Evolutionary conservation across 1,139 yeast species (phyloP).

Genomic region (Suhomyces wounanorum): DNA sequence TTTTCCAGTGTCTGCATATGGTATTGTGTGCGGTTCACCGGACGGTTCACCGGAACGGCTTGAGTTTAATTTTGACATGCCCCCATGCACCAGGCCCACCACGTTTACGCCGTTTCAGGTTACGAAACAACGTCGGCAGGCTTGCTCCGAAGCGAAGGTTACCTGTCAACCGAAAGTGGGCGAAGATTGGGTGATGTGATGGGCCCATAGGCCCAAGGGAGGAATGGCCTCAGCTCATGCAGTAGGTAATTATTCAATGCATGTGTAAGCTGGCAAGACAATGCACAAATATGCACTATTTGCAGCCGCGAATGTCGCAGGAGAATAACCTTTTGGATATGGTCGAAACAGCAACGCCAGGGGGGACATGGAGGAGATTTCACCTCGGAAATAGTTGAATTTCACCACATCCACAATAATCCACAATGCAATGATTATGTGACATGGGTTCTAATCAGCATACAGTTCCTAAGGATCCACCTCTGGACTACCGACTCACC

Average conservation of each 20-base stretch:
- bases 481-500: background rate
- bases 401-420: no score
- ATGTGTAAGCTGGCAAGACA: background rate
- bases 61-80: background rate
- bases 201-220: background rate
- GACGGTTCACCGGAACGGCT: background rate
- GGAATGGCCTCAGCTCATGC: background rate
- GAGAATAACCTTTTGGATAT: background rate
- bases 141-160: background rate
- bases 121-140: background rate
- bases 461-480: no score
- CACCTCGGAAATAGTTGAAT: background rate
- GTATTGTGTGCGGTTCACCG: background rate
- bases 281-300: background rate
- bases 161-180: background rate
- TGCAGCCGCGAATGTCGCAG: background rate
- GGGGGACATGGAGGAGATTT: background rate
- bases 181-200: background rate
- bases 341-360: background rate
- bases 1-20: background rate
- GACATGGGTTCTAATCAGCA: no score
- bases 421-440: no score
- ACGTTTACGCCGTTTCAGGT: conserved; percentile 1
- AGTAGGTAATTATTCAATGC: background rate
- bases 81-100: background rate